Conservation (phyloP, 495 filamentous ascomycete genomes). For the Choiromyces venosus region DNA sequence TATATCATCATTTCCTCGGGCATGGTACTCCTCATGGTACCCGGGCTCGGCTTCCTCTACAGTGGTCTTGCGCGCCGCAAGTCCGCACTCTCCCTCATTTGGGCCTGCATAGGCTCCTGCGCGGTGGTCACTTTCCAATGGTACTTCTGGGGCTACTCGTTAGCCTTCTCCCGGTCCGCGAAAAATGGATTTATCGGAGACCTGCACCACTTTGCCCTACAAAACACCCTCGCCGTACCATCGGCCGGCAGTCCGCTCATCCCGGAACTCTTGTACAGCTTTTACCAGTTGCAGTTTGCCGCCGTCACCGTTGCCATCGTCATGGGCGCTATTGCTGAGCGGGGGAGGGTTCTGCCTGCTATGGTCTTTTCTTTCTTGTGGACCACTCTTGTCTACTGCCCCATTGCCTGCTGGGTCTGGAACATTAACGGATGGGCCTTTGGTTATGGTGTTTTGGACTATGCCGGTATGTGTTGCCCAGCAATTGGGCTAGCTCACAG, state of each 20-base stretch:
- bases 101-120: conserved; percentile 84
- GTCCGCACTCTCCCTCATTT: conserved; percentile 90
- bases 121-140: conserved; percentile 92
- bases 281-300: conserved; percentile 98
- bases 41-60: conserved; percentile 96
- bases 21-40: conserved; percentile 94
- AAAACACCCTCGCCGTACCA: conserved; percentile 68
- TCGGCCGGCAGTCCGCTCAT: conserved; percentile 74
- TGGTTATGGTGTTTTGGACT: conserved; percentile 90
- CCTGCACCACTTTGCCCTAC: conserved; percentile 78
- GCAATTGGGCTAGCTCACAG: background rate
- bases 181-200: conserved; percentile 81
- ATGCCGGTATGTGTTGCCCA: conserved; percentile 58
- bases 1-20: conserved; percentile 88
- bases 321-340: conserved; percentile 86
- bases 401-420: conserved; percentile 93
- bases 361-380: conserved; percentile 95
- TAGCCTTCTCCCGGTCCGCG: conserved; percentile 79
- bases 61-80: conserved; percentile 95
- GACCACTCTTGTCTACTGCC: conserved; percentile 97
- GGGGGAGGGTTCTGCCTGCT: conserved; percentile 86
- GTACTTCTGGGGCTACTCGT: conserved; percentile 99
- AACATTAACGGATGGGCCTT: conserved; percentile 88
- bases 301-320: conserved; percentile 87
- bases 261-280: conserved; percentile 82